Evolutionary conservation across 2,329 filamentous ascomycete species (phyloP), one percentile per base, ranked within the genome.

Genomic region (Purpureocillium takamizusanense): DNA sequence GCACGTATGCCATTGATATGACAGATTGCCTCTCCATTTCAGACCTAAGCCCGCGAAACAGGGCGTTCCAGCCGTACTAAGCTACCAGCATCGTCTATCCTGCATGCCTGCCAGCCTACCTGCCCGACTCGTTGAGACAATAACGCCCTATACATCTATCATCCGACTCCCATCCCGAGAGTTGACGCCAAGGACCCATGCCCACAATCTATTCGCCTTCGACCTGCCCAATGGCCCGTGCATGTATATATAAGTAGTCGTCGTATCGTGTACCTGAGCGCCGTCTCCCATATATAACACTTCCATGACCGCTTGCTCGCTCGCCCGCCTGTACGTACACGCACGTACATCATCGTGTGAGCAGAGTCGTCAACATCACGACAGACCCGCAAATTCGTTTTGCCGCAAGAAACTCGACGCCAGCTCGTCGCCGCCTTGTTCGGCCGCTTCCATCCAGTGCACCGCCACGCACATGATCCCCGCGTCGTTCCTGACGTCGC

Each of bases 361-460:
- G 10, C 46, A 46, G 38, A 41, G 8, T 16, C 15, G 23, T 54
- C 46, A 60, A 25, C 15, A 18, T 54, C 46, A 60, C 21, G 50
- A 50, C 44, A 51, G 48, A 29, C 53, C 55, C 57, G 55, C 57
- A 35, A 61, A 59, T 51, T 70, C 69, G 46, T 71, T 68, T 63
- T 94, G 86, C 46, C 81, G 74, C 59, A 95, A 65, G 62, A 90
- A 89, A 57, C 82, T 83, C 55, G 78, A 81, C 15, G 90, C 90
- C 49, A 94, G 67, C 53, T 83, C 76, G 57, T 97, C 90, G 1
- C 88, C 88, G n/a, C 88, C 88, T 39, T 76, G 74, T 50, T 86
- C 84, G 29, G 86, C 88, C 47, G 86, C 71, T 64, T 90, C 86
- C 88, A 97, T 95, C 89, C 90, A 97, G 67, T 97, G 90, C 61